Base-by-base conservation (phyloP, 257 asterid genomes). In the Capsicum pubescens region DNA sequence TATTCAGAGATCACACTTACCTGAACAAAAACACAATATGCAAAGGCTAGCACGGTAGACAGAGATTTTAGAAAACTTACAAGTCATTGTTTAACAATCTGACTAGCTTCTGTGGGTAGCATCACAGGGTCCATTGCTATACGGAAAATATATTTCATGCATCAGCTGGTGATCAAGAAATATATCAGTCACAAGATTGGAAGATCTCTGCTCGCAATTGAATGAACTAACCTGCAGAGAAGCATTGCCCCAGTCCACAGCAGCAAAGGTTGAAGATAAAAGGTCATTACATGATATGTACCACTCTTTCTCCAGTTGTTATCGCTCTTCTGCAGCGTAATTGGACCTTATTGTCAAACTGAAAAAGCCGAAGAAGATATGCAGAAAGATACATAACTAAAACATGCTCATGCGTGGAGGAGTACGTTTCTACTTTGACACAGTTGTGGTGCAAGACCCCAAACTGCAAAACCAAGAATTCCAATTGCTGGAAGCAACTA, bases 31-130 rank as follows among this genome's bases (percentile, higher is more conserved):
- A 26, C 32, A 90, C 97, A 93, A 89, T 92, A 95, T 39, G 99
- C 99, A 87, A 88, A 93, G 78, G 98, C 94, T 82, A 96, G 83
- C 85, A 96, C 99, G 3, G 99, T 92, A 26, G 99, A 95, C 89
- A 96, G 88, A 79, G 98, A 94, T 86, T 93, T 92, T 84, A 94
- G 91, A 88, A 96, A 96, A 95, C 90, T 92, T 77, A 96, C 79
- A 67, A 96, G 93, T 86, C 98, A 89, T 78, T 89, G 92, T 85
- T 96, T 96, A 76, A 96, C 97, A 87, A 91, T 68, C 88, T 90
- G 97, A 74, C 98, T 92, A 81, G 98, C 93, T 91, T 92, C 97
- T 36, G 97, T 89, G 17, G 97, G 97, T 84, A 93, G 93, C 81
- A 89, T 84, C 86, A 95, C 83, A 12, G 98, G 97, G 86, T 96